Percentiles rank a stretch among this genome's conserved stretches.
Conservation (phyloP, 2,329 filamentous ascomycete genomes). For the Nemania abortiva region DNA sequence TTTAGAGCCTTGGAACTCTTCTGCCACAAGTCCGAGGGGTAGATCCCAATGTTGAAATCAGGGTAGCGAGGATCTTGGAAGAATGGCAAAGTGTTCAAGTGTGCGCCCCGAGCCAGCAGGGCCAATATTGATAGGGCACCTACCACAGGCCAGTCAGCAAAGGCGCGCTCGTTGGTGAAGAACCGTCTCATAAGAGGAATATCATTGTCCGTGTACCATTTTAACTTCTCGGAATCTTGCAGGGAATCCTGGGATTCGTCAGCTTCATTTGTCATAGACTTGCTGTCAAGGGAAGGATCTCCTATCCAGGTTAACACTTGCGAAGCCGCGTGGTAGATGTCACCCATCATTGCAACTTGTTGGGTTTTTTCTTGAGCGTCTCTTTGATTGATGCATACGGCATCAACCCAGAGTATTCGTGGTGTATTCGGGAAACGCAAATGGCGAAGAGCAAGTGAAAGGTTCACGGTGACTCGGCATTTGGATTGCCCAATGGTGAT, state of each 20-base stretch:
- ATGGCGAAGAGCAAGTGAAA: not conserved
- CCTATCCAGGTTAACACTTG: constrained; percentile 5
- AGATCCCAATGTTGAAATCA: constrained; percentile 4
- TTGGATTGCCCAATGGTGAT: constrained; percentile 6
- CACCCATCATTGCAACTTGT: constrained; percentile 9
- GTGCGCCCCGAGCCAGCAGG: not conserved
- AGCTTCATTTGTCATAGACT: not conserved
- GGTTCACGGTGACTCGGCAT: not conserved
- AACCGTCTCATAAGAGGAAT: constrained; percentile 1
- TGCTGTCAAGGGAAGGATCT: not conserved
- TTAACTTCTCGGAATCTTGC: not conserved
- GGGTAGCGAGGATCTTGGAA: constrained; percentile 8
- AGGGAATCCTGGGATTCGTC: not conserved
- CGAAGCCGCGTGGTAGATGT: constrained; percentile 6
- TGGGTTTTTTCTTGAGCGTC: not conserved
- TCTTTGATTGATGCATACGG: constrained; percentile 11
- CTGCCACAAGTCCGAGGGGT: constrained; percentile 7
- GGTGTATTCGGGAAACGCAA: not conserved
- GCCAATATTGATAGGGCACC: not conserved
- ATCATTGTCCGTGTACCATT: constrained; percentile 6
- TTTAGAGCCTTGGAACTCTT: not conserved
- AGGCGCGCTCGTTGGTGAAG: not conserved
- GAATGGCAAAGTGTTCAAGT: constrained; percentile 2
- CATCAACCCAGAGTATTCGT: constrained; percentile 12
- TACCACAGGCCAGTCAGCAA: not conserved